Evolutionary conservation across 108 stramenopile species (phyloP).

Genomic region (Nitzschia sp.): DNA sequence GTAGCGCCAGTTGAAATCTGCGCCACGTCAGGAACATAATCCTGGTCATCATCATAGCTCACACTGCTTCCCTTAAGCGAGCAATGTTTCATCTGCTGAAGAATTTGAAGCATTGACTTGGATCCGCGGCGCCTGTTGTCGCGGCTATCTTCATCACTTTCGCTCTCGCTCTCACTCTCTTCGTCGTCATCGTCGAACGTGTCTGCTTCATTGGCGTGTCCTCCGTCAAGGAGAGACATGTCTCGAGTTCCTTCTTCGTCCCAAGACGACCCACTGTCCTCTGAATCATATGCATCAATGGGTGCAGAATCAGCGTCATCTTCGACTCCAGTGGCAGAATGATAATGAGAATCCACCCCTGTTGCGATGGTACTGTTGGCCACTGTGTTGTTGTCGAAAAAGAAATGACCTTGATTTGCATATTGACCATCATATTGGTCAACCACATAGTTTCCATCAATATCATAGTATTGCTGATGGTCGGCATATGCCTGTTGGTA

Average conservation of each 20-base stretch:
- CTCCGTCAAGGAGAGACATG: slow-evolving; percentile 1
- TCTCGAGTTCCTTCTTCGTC: slow-evolving; percentile 19
- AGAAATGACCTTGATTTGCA: not conserved
- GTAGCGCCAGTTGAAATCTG: slow-evolving; percentile 16
- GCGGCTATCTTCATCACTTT: not conserved
- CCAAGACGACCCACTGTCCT: slow-evolving; percentile 9
- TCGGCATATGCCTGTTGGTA: slow-evolving; percentile 11
- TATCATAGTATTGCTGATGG: slow-evolving; percentile 16
- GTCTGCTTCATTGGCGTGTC: slow-evolving; percentile 7
- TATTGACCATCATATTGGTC: not conserved
- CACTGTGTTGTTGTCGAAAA: slow-evolving; percentile 5
- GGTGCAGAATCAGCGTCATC: slow-evolving; percentile 8
- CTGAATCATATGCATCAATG: slow-evolving; percentile 7
- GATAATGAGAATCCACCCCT: not conserved
- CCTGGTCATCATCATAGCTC: slow-evolving; percentile 4
- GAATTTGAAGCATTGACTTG: slow-evolving; percentile 3
- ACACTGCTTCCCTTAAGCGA: slow-evolving; percentile 11
- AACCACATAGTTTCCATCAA: slow-evolving; percentile 4
- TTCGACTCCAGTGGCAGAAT: not conserved
- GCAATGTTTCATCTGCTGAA: slow-evolving; percentile 5
- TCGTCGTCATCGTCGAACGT: slow-evolving; percentile 3
- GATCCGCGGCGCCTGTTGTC: not conserved
- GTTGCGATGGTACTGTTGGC: slow-evolving; percentile 18
- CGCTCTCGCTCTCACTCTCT: slow-evolving; percentile 5
- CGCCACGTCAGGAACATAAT: slow-evolving; percentile 12